Evolutionary conservation across 164 flowering plant genomes (phyloP), one percentile per base, ranked within the genome.

Genomic region (Pachysandra terminalis): DNA sequence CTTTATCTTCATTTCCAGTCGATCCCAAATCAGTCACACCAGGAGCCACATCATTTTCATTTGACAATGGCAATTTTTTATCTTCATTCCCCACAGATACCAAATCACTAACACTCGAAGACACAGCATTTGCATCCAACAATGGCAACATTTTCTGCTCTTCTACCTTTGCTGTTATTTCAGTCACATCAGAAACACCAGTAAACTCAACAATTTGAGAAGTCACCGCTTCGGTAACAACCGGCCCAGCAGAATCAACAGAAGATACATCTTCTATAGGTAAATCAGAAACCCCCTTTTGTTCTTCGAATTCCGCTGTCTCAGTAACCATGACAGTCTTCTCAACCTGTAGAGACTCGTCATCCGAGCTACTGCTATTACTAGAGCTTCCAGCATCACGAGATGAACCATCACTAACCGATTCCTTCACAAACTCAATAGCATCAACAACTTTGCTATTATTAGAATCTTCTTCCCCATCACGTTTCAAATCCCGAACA

Each of bases 361-460:
- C 81, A 59, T 83, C 83, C 4, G 83, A 82, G 37, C 37, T 32
- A 71, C 78, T 78, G 69, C 72, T 72, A 58, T 69, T 63, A 63
- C 75, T 73, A 49, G 77, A 70, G 64, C 71, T 73, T n/a, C 7
- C 35, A 59, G 53, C 25, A 12, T 59, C 49, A 41, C 60, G 25
- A 51, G 19, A 19, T 21, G 68, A 73, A 40, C 15, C 49, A 35
- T 25, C 66, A 19, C 35, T 56, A 0, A 41, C 22, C 2, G 67
- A 57, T 19, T 56, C 56, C 66, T 60, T 74, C 26, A 24, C 66
- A 13, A 52, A 28, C 48, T 68, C 55, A 51, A 58, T 24, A 64
- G 67, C 53, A 75, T 17, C n/a, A 32, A 60, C 65, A 22, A 13
- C 48, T 26, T 54, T 59, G 13, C 66, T 60, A n/a, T n/a, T n/a